Evolutionary conservation across 805 yeast genomes (phyloP), one percentile per base, ranked within the genome.

Genomic region (Cyberlindnera maritima): DNA sequence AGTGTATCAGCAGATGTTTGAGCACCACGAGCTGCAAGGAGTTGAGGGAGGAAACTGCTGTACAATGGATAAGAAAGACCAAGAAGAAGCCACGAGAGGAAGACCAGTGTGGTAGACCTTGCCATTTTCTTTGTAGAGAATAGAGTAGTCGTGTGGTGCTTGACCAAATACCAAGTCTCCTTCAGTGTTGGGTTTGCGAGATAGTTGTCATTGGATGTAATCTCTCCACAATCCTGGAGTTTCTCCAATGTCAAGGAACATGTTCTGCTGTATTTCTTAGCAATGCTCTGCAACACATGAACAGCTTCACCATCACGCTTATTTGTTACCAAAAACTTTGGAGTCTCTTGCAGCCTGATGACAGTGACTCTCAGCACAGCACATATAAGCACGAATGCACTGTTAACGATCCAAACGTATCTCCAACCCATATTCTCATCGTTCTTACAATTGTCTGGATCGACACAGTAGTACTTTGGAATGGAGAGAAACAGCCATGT

Each of bases 361-460:
- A 69, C 58, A 31, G 76, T 68, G 41, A 79, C 52, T 32, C 80
- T 74, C n/a, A 76, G 61, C 43, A 78, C 60, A 12, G 76, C 76
- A 52, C 71, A 67, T 50, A 69, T 63, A 33, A 71, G 44, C 12
- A 79, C 78, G 43, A 79, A 60, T 3, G 72, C 81, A 23, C 80
- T 75, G 56, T 77, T 72, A 19, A 72, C 69, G 57, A 69, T 77
- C 72, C 77, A 75, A 43, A 70, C 64, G 57, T 79, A 79, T 56
- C 83, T 67, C 83, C 83, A 79, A 36, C 84, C 83, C 60, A 72
- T 69, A 57, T 78, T 79, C 21, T 62, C 59, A 8, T 50, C 54
- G n/a, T 71, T 65, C 23, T 69, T 68, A 59, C 81, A 77, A 34
- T 64, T 39, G 14, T 59, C 70, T 4, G 58, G 48, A 62, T 69